A percentile compares a stretch with the other conserved stretches of the same genome.
Evolutionary conservation across 1,284 basidiomycete species (phyloP).

Genomic region (Flammula alnicola): DNA sequence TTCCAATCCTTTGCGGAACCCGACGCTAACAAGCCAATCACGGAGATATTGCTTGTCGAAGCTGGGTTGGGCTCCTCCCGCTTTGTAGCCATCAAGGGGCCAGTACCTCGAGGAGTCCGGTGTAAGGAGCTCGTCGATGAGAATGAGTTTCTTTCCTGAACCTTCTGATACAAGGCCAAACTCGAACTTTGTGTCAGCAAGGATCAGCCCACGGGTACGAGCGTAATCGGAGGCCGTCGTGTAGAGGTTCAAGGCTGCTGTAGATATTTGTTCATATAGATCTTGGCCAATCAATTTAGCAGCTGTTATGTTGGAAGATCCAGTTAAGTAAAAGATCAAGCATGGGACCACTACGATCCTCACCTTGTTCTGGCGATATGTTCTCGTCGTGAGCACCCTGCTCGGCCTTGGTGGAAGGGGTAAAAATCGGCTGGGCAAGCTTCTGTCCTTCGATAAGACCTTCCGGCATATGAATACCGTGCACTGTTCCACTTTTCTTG

Average conservation of each 20-base stretch:
- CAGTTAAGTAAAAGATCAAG: no score
- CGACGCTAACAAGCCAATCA: slow-evolving; percentile 81
- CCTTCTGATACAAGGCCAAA: slow-evolving; percentile 68
- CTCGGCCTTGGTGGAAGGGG: slow-evolving; percentile 97
- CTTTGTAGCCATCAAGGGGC: slow-evolving; percentile 77
- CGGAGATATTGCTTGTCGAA: slow-evolving; percentile 98
- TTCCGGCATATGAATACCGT: slow-evolving; percentile 79
- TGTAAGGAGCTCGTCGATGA: slow-evolving; percentile 96
- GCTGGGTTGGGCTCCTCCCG: slow-evolving; percentile 83
- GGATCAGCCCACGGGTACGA: slow-evolving; percentile 82
- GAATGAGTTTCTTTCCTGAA: slow-evolving; percentile 63
- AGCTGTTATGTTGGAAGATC: slow-evolving; percentile 44
- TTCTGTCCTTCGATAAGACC: slow-evolving; percentile 89
- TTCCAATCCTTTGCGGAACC: slow-evolving; percentile 83
- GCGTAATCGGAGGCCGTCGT: slow-evolving; percentile 82
- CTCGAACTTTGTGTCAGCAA: slow-evolving; percentile 95
- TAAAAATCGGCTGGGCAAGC: slow-evolving; percentile 87
- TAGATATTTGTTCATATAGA: slow-evolving; percentile 66
- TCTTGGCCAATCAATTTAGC: slow-evolving; percentile 69
- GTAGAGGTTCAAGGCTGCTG: slow-evolving; percentile 73
- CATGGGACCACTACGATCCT: slow-evolving; percentile 20
- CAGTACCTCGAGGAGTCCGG: slow-evolving; percentile 98
- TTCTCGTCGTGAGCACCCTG: slow-evolving; percentile 97
- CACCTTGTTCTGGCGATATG: slow-evolving; percentile 90
- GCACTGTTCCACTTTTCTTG: slow-evolving; percentile 86